Evolutionary conservation across 352 stramenopile genomes (phyloP).

Genomic region (Globisporangium nagaii): DNA sequence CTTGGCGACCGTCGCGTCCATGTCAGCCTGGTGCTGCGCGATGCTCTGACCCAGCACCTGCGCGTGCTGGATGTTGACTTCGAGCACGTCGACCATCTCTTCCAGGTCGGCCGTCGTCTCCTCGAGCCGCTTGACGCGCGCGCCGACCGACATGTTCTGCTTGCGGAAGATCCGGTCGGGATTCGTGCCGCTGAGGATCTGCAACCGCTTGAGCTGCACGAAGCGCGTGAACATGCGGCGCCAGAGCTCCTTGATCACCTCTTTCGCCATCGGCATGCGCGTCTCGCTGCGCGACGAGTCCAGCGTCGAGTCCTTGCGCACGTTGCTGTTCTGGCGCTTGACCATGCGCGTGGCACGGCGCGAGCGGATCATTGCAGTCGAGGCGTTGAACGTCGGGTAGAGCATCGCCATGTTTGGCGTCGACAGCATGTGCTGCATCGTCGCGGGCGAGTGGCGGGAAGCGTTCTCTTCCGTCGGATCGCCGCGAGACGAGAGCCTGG

Average conservation of each 20-base stretch:
- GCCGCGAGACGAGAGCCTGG: neutral
- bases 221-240: slow-evolving; percentile 40
- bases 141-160: slow-evolving; percentile 59
- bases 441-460: no score
- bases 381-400: neutral
- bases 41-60: slow-evolving; percentile 30
- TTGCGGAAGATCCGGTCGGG: slow-evolving; percentile 51
- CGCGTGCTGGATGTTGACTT: slow-evolving; percentile 32
- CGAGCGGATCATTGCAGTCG: slow-evolving; percentile 20
- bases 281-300: neutral
- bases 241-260: slow-evolving; percentile 38
- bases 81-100: slow-evolving; percentile 43
- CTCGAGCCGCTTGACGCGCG: slow-evolving; percentile 52
- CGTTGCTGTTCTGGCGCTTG: slow-evolving; percentile 19
- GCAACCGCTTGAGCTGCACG: slow-evolving; percentile 47
- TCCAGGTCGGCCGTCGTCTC: slow-evolving; percentile 43
- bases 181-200: slow-evolving; percentile 43
- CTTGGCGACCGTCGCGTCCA: slow-evolving; percentile 32
- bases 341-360: slow-evolving; percentile 20
- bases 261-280: slow-evolving; percentile 26
- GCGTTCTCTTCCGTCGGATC: no score
- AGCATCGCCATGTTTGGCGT: slow-evolving; percentile 18
- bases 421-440: slow-evolving; percentile 21
- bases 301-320: slow-evolving; percentile 16
- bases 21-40: slow-evolving; percentile 26